A percentile compares a stretch with the other conserved stretches of the same genome.
phyloP scores from a whole-genome alignment of 805 yeast genomes.

The Candida xiaguanensis region DNA sequence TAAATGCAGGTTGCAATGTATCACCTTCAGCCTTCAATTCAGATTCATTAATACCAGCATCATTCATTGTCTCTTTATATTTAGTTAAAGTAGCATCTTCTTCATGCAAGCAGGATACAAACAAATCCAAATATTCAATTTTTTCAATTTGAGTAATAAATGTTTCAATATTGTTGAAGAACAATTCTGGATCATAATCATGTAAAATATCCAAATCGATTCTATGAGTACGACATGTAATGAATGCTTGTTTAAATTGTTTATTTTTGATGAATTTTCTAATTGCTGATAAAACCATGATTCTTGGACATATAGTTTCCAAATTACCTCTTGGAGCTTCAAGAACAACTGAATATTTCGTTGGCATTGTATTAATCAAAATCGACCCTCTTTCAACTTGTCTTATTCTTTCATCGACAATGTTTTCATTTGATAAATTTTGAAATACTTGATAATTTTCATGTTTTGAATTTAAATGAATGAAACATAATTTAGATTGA shows the following conservation, averaged over 20 bases:
- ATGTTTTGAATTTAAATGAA: constrained; percentile 53
- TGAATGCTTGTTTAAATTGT: constrained; percentile 70
- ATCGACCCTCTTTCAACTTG: constrained; percentile 88
- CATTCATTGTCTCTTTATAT: constrained; percentile 65
- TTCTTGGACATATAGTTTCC: constrained; percentile 91
- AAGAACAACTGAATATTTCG: constrained; percentile 74
- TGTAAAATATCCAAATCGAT: constrained; percentile 85
- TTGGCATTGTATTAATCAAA: constrained; percentile 77
- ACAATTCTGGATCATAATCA: constrained; percentile 77
- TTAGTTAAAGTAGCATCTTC: constrained; percentile 82
- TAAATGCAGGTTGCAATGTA: constrained; percentile 14
- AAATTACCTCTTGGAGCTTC: constrained; percentile 96
- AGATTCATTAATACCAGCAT: constrained; percentile 9
- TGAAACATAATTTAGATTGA: constrained; percentile 75
- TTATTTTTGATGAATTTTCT: constrained; percentile 58
- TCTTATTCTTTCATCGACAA: constrained; percentile 77
- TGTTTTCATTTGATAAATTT: constrained; percentile 18
- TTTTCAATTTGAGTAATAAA: constrained; percentile 69
- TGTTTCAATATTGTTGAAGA: constrained; percentile 55
- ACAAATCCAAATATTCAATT: constrained; percentile 78
- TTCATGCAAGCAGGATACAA: constrained; percentile 78
- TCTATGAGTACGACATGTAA: constrained; percentile 84
- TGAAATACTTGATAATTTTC: constrained; percentile 29
- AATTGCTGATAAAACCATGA: constrained; percentile 83
- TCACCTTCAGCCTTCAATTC: constrained; percentile 14